phyloP scores from a whole-genome alignment of 2,329 filamentous ascomycete species.

The Colletotrichum melonis region DNA sequence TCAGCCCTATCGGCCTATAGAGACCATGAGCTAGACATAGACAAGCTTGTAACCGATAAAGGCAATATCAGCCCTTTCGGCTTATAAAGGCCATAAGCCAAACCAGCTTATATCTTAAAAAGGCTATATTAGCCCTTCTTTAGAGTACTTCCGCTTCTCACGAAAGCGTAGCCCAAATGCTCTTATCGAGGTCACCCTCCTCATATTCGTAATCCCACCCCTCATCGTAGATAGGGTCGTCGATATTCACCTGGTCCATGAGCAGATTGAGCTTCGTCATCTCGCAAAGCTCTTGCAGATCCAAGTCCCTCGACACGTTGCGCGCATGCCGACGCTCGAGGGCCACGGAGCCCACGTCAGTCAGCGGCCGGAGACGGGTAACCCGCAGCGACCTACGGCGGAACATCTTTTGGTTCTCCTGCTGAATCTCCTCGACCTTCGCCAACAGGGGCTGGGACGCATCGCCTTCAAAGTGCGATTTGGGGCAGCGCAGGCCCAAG shows the following conservation, averaged over 20 bases:
- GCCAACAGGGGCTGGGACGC: conserved; percentile 56
- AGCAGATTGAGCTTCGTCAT: conserved; percentile 36
- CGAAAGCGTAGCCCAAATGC: background rate
- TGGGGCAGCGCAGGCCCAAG: conserved; percentile 57
- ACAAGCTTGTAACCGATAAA: background rate
- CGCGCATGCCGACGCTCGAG: conserved; percentile 37
- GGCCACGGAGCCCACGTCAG: background rate
- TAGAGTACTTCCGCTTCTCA: background rate
- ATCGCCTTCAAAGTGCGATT: conserved; percentile 61
- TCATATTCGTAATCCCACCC: conserved; percentile 50
- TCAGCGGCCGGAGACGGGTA: conserved; percentile 27
- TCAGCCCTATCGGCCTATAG: background rate
- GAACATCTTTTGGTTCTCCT: conserved; percentile 47
- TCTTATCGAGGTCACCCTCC: conserved; percentile 35
- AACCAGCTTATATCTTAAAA: background rate
- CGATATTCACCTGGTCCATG: conserved; percentile 41
- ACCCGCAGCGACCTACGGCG: conserved; percentile 3
- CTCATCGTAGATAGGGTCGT: conserved; percentile 42
- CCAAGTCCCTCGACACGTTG: conserved; percentile 45
- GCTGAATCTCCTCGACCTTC: conserved; percentile 56
- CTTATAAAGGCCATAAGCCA: background rate
- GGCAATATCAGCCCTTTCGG: background rate
- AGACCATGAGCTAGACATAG: background rate
- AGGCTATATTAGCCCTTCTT: background rate
- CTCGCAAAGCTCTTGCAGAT: conserved; percentile 38